phyloP scores from a whole-genome alignment of 148 eudicot species.

The Suaeda aralocaspica region DNA sequence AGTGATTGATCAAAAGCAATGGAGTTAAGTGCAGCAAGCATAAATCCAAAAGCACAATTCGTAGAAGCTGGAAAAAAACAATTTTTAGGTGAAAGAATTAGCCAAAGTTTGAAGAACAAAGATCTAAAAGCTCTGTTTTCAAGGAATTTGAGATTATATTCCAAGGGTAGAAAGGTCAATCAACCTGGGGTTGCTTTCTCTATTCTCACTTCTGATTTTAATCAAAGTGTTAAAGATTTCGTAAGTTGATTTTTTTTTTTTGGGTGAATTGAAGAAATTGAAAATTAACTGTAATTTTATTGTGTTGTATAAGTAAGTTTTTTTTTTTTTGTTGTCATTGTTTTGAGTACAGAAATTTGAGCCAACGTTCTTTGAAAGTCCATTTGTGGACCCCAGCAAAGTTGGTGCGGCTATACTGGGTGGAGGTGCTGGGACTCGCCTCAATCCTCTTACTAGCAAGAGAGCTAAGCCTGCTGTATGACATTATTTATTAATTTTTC shows the following conservation, averaged over 20 bases:
- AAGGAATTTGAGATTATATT: conserved; percentile 21
- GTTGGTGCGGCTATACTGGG: conserved; percentile 85
- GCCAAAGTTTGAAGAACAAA: conserved; percentile 24
- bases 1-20: conserved; percentile 5
- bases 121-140: conserved; percentile 26
- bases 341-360: conserved; percentile 41
- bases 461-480: conserved; percentile 94
- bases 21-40: conserved; percentile 24
- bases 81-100: conserved; percentile 34
- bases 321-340: not conserved
- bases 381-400: conserved; percentile 62
- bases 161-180: conserved; percentile 13
- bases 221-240: conserved; percentile 34
- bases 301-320: not conserved
- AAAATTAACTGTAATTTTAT: not conserved
- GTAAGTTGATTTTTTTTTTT: conserved; percentile 22
- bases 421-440: conserved; percentile 87
- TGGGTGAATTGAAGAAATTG: not conserved
- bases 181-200: conserved; percentile 35
- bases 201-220: conserved; percentile 46
- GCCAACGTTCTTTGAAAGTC: conserved; percentile 41
- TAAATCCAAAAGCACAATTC: conserved; percentile 14
- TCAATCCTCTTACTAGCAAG: conserved; percentile 81
- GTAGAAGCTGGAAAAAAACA: conserved; percentile 15
- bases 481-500: no score